Base-by-base conservation (phyloP, 176 grass and related monocot species). In the Oryza glumipatula region DNA sequence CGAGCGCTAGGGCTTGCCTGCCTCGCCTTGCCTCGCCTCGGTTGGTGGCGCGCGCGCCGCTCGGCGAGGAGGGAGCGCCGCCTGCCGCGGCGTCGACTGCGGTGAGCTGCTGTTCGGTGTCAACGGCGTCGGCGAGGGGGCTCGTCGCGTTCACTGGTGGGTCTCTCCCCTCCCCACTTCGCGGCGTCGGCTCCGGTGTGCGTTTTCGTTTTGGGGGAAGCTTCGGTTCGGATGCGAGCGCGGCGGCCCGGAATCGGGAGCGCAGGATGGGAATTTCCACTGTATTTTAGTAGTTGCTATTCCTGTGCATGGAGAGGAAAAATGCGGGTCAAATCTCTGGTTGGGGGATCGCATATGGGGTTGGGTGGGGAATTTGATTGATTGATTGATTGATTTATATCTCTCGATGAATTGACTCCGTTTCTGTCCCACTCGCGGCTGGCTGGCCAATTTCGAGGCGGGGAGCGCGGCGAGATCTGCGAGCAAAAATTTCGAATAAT, bases 381-480 rank as follows among this genome's bases (percentile, higher is more conserved):
- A 21, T 58, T 58, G 54, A 21, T 58, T 36, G 3, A 36, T 36
- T 58, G 54, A 58, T 58, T 58, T 58, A 49, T 48, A 7, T 36
- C 10, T 21, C 30, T 36, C 35, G 26, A 44, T 21, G 41, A 69
- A 64, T 69, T 86, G 36, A 83, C 70, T 6, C 75, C 11, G 15
- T 75, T 1, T 70, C 83, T 52, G 70, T 56, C 73, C 67, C 76
- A 76, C 76, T 72, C 70, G 80, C 30, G 54, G 68, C 7, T 22
- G 10, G 23, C 30, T 36, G 35, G 38, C 80, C 28, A 33, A 48
- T 45, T 80, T 72, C 56, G 76, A 90, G 75, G 75, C 65, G 43
- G 21, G 41, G 73, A 46, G 64, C 76, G 80, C 85, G 76, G 81
- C 81, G 89, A 87, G 89, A 87, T 84, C 85, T 80, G 80, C 76